These are phyloP conservation scores for Monotropa hypopitys DNA, from an alignment of 179 eudicot species.

Conservation along the genomic window DNA sequence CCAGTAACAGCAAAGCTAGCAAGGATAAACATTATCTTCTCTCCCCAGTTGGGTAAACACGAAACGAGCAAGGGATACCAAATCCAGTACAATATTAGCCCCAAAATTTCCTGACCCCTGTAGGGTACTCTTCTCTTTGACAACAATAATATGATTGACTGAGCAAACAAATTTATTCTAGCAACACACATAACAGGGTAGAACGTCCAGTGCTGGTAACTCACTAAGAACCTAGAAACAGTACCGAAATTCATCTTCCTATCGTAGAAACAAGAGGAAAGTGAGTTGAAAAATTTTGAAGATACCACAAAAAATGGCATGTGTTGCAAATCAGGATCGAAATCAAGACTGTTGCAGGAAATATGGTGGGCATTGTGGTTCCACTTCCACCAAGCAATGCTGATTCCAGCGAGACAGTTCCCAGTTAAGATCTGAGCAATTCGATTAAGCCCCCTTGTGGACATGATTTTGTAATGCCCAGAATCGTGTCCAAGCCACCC, in stretches of 20 bases:
- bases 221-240: conserved; percentile 25
- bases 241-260: conserved; percentile 31
- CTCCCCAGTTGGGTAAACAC: conserved; percentile 29
- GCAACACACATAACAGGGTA: conserved; percentile 45
- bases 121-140: conserved; percentile 28
- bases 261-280: conserved; percentile 26
- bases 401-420: conserved; percentile 29
- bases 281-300: conserved; percentile 22
- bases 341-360: conserved; percentile 32
- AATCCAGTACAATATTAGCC: conserved; percentile 28
- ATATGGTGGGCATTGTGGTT: conserved; percentile 43
- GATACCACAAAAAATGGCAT: conserved; percentile 36
- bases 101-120: conserved; percentile 24
- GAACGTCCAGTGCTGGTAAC: conserved; percentile 33
- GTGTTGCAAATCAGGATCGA: conserved; percentile 41
- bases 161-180: conserved; percentile 27
- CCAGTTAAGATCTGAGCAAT: conserved; percentile 24
- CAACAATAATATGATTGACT: conserved; percentile 21
- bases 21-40: conserved; percentile 24
- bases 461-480: conserved; percentile 38
- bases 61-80: conserved; percentile 38
- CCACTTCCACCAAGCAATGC: conserved; percentile 45
- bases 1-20: conserved; percentile 27
- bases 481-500: conserved; percentile 44
- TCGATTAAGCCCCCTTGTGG: conserved; percentile 4